Conservation (phyloP, 305 asterid species). For the Withania somnifera region DNA sequence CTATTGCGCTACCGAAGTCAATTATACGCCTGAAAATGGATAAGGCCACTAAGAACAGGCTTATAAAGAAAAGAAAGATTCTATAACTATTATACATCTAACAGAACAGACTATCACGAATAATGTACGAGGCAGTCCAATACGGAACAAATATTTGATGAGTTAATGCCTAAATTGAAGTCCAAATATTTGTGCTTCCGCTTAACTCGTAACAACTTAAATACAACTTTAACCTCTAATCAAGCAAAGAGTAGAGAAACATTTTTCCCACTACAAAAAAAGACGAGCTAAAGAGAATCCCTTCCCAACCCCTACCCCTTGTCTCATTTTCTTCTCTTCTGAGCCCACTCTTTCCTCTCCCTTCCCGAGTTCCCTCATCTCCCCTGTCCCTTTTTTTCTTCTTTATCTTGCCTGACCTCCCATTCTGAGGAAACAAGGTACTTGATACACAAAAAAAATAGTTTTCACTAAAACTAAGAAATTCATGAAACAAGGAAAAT, state of each 20-base stretch:
- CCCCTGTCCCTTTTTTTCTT: not conserved
- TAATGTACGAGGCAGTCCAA: not conserved
- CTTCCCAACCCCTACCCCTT: not conserved
- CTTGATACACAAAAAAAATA: not conserved
- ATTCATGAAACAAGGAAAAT: not conserved
- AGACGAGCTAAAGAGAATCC: not conserved
- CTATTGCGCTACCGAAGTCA: conserved; percentile 96
- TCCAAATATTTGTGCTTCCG: not conserved
- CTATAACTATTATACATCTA: not conserved
- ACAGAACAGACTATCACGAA: not conserved
- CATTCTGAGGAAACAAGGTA: not conserved
- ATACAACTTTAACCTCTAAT: not conserved
- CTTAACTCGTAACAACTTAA: not conserved
- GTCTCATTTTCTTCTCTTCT: not conserved
- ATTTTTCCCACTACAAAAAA: not conserved
- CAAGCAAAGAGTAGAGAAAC: not conserved
- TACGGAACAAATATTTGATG: not conserved
- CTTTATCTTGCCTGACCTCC: not conserved
- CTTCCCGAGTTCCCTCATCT: not conserved
- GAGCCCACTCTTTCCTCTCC: not conserved
- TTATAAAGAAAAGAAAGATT: conserved; percentile 4
- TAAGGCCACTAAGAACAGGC: not conserved
- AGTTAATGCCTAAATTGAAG: not conserved
- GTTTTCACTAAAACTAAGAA: not conserved
- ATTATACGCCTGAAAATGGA: conserved; percentile 70